phyloP scores from a whole-genome alignment of 768 basidiomycete genomes.

The Lactarius hengduanensis region DNA sequence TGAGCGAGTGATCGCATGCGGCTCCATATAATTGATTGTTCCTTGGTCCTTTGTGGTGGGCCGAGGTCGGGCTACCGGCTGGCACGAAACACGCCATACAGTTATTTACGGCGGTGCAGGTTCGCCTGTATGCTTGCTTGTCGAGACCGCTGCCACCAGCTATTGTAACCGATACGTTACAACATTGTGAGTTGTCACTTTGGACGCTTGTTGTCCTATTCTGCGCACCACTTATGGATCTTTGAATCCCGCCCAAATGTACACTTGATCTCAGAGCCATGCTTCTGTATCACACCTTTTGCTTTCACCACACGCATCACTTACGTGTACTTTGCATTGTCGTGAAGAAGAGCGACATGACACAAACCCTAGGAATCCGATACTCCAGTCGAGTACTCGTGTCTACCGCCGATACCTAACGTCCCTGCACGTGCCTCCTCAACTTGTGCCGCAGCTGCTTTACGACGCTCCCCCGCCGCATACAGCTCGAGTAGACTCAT shows the following conservation, averaged over 20 bases:
- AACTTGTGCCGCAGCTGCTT: conserved; percentile 55
- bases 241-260: conserved; percentile 59
- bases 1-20: not conserved
- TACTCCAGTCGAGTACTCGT: conserved; percentile 7
- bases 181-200: not conserved
- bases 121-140: conserved; percentile 29
- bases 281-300: not conserved
- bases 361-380: conserved; percentile 13
- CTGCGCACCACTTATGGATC: conserved; percentile 56
- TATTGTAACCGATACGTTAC: not conserved
- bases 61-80: conserved; percentile 44
- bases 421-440: conserved; percentile 61
- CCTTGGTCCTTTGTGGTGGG: not conserved
- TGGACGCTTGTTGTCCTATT: too few relatives aligned
- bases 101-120: conserved; percentile 74
- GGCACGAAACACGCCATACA: conserved; percentile 41
- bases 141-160: too few relatives aligned
- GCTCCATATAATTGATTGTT: not conserved
- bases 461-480: conserved; percentile 56
- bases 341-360: not conserved
- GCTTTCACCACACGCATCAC: conserved; percentile 2
- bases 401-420: conserved; percentile 41
- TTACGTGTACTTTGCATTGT: conserved; percentile 1
- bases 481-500: conserved; percentile 57
- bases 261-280: conserved; percentile 59